Evolutionary conservation across 2,329 filamentous ascomycete genomes (phyloP).

Genomic region (Nemania sp.): DNA sequence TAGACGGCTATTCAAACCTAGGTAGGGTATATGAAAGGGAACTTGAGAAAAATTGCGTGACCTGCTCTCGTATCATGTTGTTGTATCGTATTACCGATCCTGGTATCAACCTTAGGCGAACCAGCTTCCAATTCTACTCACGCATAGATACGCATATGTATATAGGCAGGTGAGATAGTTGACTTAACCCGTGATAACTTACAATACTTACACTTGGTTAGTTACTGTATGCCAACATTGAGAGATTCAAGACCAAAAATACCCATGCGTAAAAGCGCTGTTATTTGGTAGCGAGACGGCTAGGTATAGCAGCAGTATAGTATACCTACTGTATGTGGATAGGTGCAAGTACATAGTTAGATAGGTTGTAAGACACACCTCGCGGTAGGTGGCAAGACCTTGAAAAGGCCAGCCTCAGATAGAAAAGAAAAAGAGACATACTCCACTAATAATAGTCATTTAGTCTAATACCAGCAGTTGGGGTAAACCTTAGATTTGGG

Average conservation of each 20-base stretch:
- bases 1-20: not conserved
- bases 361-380: not conserved
- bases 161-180: not conserved
- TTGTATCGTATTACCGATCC: not conserved
- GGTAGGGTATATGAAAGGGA: not conserved
- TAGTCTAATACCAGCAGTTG: slow-evolving; percentile 8
- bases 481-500: slow-evolving; percentile 29
- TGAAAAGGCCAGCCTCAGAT: slow-evolving; percentile 15
- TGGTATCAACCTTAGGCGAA: not conserved
- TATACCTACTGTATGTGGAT: no score
- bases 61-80: not conserved
- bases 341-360: no score
- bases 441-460: not conserved
- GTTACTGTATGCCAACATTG: not conserved
- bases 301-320: not conserved
- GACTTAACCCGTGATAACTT: no score
- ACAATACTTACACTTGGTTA: not conserved
- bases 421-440: not conserved
- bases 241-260: not conserved
- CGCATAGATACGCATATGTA: no score
- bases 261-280: not conserved
- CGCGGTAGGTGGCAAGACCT: not conserved
- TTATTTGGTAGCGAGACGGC: not conserved
- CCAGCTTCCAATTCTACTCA: no score
- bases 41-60: not conserved